Conservation (phyloP, 2,329 filamentous ascomycete species). For the Eutypella sp. region DNA sequence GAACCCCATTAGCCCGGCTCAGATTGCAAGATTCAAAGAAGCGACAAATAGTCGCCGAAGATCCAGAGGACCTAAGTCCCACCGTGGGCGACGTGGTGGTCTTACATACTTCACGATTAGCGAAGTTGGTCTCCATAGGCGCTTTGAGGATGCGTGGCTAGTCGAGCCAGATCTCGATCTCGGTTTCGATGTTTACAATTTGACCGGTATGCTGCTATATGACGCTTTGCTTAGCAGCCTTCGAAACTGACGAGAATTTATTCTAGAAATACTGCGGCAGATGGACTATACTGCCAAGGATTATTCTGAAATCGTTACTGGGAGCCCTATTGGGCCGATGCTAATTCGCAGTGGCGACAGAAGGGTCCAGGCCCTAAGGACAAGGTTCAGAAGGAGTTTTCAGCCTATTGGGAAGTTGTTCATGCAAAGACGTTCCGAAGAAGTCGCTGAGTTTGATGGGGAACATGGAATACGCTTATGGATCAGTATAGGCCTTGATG, state of each 20-base stretch:
- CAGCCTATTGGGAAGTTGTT: conserved; percentile 4
- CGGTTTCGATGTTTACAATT: conserved; percentile 9
- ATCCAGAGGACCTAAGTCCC: neutral
- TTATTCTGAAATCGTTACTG: too few species aligned
- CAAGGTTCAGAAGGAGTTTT: neutral
- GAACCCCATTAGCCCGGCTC: too few species aligned
- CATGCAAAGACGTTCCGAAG: neutral
- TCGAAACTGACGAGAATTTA: too few species aligned
- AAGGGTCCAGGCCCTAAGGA: neutral
- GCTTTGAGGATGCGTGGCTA: conserved; percentile 10
- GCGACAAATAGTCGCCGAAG: neutral
- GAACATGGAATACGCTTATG: conserved; percentile 5
- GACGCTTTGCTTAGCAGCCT: too few species aligned
- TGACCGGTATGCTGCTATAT: conserved; percentile 3
- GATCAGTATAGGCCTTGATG: conserved; percentile 3
- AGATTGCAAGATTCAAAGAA: neutral
- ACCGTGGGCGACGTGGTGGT: neutral
- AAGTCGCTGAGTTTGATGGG: conserved; percentile 8
- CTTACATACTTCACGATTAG: conserved; percentile 6
- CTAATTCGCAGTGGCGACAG: too few species aligned
- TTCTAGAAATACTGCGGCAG: too few species aligned
- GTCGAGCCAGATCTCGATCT: conserved; percentile 8
- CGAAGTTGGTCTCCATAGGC: conserved; percentile 11
- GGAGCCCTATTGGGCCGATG: too few species aligned
- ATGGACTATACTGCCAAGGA: too few species aligned